phyloP scores from a whole-genome alignment of 73 alveolate species.

The Blepharisma stoltei region DNA sequence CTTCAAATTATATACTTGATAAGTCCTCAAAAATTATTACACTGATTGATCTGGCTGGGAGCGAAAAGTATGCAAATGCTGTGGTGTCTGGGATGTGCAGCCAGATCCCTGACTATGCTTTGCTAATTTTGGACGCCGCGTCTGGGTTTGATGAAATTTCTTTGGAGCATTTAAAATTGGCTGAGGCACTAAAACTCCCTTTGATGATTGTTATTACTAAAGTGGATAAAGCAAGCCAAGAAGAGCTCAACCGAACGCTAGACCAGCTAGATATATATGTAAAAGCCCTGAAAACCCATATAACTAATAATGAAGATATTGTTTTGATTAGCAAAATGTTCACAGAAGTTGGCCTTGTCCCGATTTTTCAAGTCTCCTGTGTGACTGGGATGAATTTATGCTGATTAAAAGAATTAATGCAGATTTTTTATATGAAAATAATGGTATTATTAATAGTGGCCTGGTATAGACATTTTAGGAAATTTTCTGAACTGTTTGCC shows the following conservation, averaged over 20 bases:
- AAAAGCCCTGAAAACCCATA: slow-evolving; percentile 40
- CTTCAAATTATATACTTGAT: slow-evolving; percentile 31
- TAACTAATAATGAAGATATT: slow-evolving; percentile 75
- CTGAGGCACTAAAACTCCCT: slow-evolving; percentile 85
- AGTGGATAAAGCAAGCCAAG: slow-evolving; percentile 52
- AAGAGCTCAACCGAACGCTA: slow-evolving; percentile 42
- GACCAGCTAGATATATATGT: slow-evolving; percentile 39
- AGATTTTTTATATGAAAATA: too few species aligned
- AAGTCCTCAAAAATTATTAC: slow-evolving; percentile 74
- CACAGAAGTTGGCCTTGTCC: slow-evolving; percentile 64
- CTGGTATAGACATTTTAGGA: slow-evolving; percentile 68
- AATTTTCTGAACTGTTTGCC: slow-evolving; percentile 79
- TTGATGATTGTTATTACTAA: slow-evolving; percentile 83
- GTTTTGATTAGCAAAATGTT: slow-evolving; percentile 63
- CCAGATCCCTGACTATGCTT: slow-evolving; percentile 84
- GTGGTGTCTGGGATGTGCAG: slow-evolving; percentile 74
- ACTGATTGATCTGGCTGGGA: slow-evolving; percentile 96
- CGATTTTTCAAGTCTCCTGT: slow-evolving; percentile 73
- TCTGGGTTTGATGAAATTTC: slow-evolving; percentile 64
- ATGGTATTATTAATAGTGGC: too few species aligned
- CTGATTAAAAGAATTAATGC: too few species aligned
- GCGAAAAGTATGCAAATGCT: slow-evolving; percentile 83
- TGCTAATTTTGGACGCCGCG: slow-evolving; percentile 74
- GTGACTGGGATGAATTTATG: slow-evolving; percentile 66
- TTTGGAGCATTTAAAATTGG: slow-evolving; percentile 72